Base-by-base conservation (phyloP, 805 yeast species). In the Hanseniaspora valbyensis region DNA sequence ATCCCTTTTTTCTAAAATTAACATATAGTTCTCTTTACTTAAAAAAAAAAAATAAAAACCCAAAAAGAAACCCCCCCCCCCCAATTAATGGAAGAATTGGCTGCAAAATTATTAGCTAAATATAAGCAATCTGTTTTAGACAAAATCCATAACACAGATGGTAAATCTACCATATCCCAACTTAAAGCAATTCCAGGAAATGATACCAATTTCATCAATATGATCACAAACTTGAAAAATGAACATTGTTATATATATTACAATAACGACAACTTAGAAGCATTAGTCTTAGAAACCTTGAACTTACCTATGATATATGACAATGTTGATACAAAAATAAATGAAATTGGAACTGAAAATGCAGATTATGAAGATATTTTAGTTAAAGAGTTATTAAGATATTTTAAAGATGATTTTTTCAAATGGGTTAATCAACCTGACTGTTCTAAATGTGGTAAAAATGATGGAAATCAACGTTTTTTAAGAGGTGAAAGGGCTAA, bases 341-440 rank as follows among this genome's bases (percentile, higher is more conserved):
- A 62, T 58, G 45, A 57, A 50, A 10, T 58, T 55, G 57, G 56
- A 24, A 55, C 49, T 10, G 54, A 75, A 16, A 71, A 76, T 52
- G 72, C 75, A 34, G 90, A 83, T 59, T 66, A 72, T 26, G 53
- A 50, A 28, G 49, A 44, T n/a, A 40, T 44, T 9, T 55, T 83
- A 2, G 81, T 82, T 0, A 69, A 68, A 54, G 82, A 76, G 54
- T 60, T 80, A 29, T 64, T 83, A 13, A 64, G 70, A 42, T 83
- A 86, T 80, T 90, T 81, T 68, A 87, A 86, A 57, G 69, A 78
- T 36, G 81, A 77, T 37, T 88, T 85, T 67, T 90, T 90, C 67
- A 69, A 66, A 25, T 90, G 97, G 97, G 80, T 85, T 8, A 82
- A 83, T 58, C 72, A 72, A 33, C 87, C 92, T 0, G 61, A 68